Evolutionary conservation across 495 filamentous ascomycete genomes (phyloP), one percentile per base, ranked within the genome.

Genomic region (Annulohypoxylon moriforme): DNA sequence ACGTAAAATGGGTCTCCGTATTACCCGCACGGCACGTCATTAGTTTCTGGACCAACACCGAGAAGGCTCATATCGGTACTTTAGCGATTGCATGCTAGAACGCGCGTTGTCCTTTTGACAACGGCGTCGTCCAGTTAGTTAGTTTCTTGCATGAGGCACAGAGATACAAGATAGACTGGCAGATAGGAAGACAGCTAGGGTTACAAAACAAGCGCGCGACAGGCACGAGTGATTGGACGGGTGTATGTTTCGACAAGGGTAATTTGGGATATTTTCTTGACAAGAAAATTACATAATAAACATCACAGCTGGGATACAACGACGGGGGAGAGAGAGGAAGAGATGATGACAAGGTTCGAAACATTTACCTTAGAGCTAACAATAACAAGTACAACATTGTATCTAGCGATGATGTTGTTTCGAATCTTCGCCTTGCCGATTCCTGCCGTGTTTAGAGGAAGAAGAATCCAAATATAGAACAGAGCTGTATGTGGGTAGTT

Each of bases 381-480:
- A 57, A 49, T 42, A 42, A 59, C 46, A 58, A 67, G 44, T 67
- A 60, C 33, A 46, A 14, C 40, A n/a, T 52, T 44, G 60, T 65
- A 70, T 60, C 25, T n/a, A 49, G 10, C 62, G 42, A 69, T 61
- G 47, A 61, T 64, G 64, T 56, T 68, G 53, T 72, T 68, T 62
- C 47, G 33, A 59, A 29, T 53, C 38, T 13, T 60, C 7, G 31
- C 46, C 57, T 52, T 29, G 71, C 71, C 60, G 70, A 73, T 73
- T 73, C 70, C 47, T 73, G 40, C 60, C 65, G 22, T 68, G 56
- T 69, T 52, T 25, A 49, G 56, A 44, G 36, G 31, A 27, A 11
- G 31, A 31, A 11, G 29, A 25, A n/a, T 69, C 71, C 66, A 73
- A 73, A 73, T 73, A 69, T 73, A 73, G 71, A 69, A 73, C 56